Evolutionary conservation across 1,139 yeast species (phyloP).

Genomic region (Candida tropicalis): DNA sequence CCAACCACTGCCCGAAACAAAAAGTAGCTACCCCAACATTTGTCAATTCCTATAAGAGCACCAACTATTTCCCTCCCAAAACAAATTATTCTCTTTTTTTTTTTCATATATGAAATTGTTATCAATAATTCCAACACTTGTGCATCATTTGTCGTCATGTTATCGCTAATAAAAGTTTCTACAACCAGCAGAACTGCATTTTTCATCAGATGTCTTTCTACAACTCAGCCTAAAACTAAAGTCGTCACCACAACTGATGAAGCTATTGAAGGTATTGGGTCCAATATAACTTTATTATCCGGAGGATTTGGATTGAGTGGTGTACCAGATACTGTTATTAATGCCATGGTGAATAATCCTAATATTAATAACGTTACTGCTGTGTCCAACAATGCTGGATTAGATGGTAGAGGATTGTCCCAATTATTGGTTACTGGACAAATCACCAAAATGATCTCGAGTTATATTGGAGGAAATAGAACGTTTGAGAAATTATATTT

Average conservation of each 20-base stretch:
- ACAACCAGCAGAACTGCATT: slow-evolving; percentile 6
- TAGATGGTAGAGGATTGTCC: slow-evolving; percentile 47
- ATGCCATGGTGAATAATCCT: slow-evolving; percentile 34
- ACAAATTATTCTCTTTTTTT: too few relatives aligned
- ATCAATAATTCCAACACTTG: too few relatives aligned
- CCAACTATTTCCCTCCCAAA: background rate
- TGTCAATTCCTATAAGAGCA: background rate
- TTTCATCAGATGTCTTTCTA: slow-evolving; percentile 12
- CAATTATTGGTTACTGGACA: slow-evolving; percentile 45
- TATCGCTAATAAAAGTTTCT: slow-evolving; percentile 7
- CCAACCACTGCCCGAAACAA: background rate
- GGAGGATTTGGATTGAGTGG: slow-evolving; percentile 57
- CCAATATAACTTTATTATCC: slow-evolving; percentile 38
- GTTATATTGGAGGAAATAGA: slow-evolving; percentile 50
- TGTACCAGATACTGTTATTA: slow-evolving; percentile 47
- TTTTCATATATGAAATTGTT: too few relatives aligned
- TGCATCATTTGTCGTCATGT: too few relatives aligned
- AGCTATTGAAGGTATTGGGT: slow-evolving; percentile 31
- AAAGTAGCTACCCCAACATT: background rate
- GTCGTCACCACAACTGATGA: slow-evolving; percentile 28
- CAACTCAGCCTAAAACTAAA: slow-evolving; percentile 18
- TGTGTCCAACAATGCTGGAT: slow-evolving; percentile 55
- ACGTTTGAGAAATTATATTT: slow-evolving; percentile 44
- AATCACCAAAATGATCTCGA: slow-evolving; percentile 47
- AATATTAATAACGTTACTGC: slow-evolving; percentile 42